A percentile compares a stretch with the other conserved stretches of the same genome.
Conservation (phyloP, 495 filamentous ascomycete genomes). For the Penicillium ochrochloron region DNA sequence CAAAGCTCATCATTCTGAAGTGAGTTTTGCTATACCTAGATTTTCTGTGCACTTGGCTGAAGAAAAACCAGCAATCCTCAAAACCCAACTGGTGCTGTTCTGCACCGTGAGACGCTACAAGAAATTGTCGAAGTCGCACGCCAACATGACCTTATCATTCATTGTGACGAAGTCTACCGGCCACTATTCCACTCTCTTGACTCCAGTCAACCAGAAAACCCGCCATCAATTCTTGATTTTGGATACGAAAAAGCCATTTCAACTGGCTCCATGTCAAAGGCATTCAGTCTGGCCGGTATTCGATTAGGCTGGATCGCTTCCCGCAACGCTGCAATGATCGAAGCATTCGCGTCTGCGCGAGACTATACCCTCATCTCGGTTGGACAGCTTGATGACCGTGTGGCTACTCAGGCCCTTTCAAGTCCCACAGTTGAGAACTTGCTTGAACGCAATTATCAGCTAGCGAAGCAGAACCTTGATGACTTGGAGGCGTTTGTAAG, state of each 20-base stretch:
- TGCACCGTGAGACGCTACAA: constrained; percentile 60
- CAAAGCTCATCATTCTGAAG: constrained; percentile 73
- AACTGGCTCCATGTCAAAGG: constrained; percentile 87
- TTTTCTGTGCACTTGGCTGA: not conserved
- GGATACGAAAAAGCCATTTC: constrained; percentile 70
- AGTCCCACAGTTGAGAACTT: constrained; percentile 63
- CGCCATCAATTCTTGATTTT: constrained; percentile 68
- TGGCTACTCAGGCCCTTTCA: constrained; percentile 74
- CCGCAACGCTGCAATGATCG: constrained; percentile 62
- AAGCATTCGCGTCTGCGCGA: constrained; percentile 64
- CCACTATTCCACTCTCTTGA: constrained; percentile 79
- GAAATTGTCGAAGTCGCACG: constrained; percentile 67
- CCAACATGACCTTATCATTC: constrained; percentile 63
- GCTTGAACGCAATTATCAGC: constrained; percentile 66
- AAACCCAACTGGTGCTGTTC: constrained; percentile 80
- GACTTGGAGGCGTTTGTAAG: constrained; percentile 66
- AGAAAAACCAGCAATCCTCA: constrained; percentile 71
- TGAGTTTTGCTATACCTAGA: constrained; percentile 26
- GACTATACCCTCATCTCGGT: constrained; percentile 91
- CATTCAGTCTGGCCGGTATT: constrained; percentile 82
- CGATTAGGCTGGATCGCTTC: constrained; percentile 83
- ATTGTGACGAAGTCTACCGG: constrained; percentile 85
- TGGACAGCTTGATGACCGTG: constrained; percentile 75
- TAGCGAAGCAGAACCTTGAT: constrained; percentile 71
- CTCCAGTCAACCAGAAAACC: constrained; percentile 51